Evolutionary conservation across 371 early-diverging fungal genomes (phyloP).

Genomic region (Mucor plumbeus): DNA sequence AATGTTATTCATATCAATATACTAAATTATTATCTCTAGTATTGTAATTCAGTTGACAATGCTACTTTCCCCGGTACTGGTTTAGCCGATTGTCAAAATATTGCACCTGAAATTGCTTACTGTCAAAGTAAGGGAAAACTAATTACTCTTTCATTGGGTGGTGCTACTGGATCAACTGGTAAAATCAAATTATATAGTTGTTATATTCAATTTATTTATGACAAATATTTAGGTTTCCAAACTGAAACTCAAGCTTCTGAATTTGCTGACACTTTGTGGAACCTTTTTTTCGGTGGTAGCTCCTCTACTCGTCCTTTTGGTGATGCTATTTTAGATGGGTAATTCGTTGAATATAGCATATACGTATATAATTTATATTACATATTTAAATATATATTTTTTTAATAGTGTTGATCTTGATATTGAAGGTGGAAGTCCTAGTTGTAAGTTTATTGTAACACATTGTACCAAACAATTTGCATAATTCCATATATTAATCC

Average conservation of each 20-base stretch:
- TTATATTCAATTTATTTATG: too few species aligned
- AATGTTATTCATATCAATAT: not conserved
- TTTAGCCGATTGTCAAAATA: conserved; percentile 56
- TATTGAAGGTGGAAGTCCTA: conserved; percentile 64
- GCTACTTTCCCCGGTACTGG: conserved; percentile 54
- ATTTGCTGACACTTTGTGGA: conserved; percentile 65
- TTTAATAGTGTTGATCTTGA: conserved; percentile 61
- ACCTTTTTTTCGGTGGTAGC: conserved; percentile 61
- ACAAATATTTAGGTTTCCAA: conserved; percentile 43
- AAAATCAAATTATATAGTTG: not conserved
- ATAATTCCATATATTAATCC: not conserved
- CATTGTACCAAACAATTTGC: not conserved
- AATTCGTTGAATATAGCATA: not conserved
- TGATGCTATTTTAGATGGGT: conserved; percentile 63
- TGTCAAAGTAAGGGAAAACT: conserved; percentile 63
- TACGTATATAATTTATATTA: not conserved
- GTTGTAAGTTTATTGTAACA: conserved; percentile 29
- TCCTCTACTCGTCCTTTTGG: conserved; percentile 62
- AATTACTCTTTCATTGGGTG: conserved; percentile 63
- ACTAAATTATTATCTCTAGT: conserved; percentile 14
- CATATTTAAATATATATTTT: not conserved
- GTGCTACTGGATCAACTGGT: conserved; percentile 44
- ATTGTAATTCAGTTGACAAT: conserved; percentile 50
- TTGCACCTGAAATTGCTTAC: conserved; percentile 56
- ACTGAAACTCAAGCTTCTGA: conserved; percentile 41